Conservation (phyloP, 176 grass and related monocot genomes). For the Juncus inflexus region DNA sequence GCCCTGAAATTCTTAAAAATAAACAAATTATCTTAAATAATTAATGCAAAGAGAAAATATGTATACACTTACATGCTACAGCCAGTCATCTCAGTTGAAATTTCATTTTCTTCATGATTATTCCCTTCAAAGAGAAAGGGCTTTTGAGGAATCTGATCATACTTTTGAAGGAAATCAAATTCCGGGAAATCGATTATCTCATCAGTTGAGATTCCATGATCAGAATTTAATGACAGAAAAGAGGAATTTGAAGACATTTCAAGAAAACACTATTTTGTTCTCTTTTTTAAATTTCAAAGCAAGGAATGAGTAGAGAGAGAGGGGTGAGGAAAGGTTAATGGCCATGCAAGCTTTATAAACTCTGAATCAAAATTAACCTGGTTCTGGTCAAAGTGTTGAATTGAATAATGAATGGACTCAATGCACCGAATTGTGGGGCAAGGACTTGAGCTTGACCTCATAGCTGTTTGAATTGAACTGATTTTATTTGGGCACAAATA, state of each 20-base stretch:
- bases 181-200: not conserved
- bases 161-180: constrained; percentile 18
- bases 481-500: no score
- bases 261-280: not conserved
- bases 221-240: constrained; percentile 14
- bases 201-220: not conserved
- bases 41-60: not conserved
- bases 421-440: no score
- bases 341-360: no score
- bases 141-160: not conserved
- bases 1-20: not conserved
- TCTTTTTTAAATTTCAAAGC: no score
- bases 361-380: no score
- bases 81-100: not conserved
- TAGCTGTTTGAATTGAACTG: no score
- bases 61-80: constrained; percentile 2
- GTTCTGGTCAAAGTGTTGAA: no score
- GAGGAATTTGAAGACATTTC: constrained; percentile 6
- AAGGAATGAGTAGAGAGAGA: no score
- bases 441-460: no score
- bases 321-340: no score
- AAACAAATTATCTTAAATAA: not conserved
- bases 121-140: not conserved
- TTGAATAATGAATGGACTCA: no score
- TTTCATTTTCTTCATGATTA: not conserved